phyloP scores from a whole-genome alignment of 371 early-diverging fungal species.

The Zychaea mexicana region DNA sequence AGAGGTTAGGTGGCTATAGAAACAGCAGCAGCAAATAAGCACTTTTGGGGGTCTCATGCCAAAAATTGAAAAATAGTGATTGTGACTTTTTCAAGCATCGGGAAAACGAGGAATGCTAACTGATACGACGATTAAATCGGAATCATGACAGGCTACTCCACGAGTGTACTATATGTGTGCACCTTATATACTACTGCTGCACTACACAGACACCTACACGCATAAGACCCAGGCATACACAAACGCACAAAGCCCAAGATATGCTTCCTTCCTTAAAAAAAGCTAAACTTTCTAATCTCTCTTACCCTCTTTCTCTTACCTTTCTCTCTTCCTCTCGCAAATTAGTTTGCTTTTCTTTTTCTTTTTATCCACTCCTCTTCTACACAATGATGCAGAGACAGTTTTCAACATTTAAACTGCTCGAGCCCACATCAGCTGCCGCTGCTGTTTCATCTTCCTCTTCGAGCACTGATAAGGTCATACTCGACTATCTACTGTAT shows the following conservation, averaged over 20 bases:
- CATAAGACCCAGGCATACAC: too few relatives aligned
- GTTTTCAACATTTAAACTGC: not conserved
- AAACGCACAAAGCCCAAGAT: too few relatives aligned
- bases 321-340: too few relatives aligned
- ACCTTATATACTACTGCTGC: too few relatives aligned
- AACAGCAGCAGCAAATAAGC: too few relatives aligned
- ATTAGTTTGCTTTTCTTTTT: too few relatives aligned
- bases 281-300: too few relatives aligned
- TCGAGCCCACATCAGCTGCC: not conserved
- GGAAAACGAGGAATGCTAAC: not conserved
- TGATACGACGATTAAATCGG: not conserved
- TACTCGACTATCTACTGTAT: conserved; percentile 45
- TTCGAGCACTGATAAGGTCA: conserved; percentile 23
- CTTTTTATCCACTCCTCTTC: not conserved
- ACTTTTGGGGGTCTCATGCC: not conserved
- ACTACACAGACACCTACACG: not conserved
- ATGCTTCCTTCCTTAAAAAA: too few relatives aligned
- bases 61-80: not conserved
- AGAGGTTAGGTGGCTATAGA: too few relatives aligned
- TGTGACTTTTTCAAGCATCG: not conserved
- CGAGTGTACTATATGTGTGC: too few relatives aligned
- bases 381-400: not conserved
- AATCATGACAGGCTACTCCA: conserved; percentile 1
- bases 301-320: too few relatives aligned
- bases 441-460: not conserved